Evolutionary conservation across 2,329 filamentous ascomycete genomes (phyloP), one percentile per base, ranked within the genome.

Genomic region (Harringtonia aguacate): DNA sequence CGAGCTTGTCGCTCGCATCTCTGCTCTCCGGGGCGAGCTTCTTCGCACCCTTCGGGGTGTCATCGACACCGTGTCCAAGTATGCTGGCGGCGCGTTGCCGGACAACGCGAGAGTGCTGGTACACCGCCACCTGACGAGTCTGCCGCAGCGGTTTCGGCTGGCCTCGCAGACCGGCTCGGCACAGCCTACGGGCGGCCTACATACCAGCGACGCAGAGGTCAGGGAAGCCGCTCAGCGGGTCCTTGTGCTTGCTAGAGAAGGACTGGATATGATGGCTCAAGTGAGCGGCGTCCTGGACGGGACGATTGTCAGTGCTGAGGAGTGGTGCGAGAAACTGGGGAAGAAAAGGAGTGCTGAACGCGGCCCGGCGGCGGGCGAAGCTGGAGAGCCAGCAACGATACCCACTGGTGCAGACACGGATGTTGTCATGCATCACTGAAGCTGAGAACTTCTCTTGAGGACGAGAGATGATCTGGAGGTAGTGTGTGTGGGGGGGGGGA

Each of bases 181-280:
- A 55, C 15, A 24, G 33, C 17, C 44, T 21, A 20, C 27, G 52
- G 55, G 15, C 46, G 21, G 52, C 55, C 22, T 48, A 48, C 50
- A 48, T 56, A 39, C 40, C 21, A 46, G 35, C 38, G 48, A 50
- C 43, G 43, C 61, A 43, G 64, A 68, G 37, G 61, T 67, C 13
- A 63, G 65, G 2, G 73, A 80, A 22, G 71, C 72, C 41, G 88
- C 86, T 0, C 82, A 88, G 53, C 75, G 84, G 34, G 88, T 94
- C 45, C 67, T 97, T 13, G 79, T 92, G 2, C 77, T 97, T 41
- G 90, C 90, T 8, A 84, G 84, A 55, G 90, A 97, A 59, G 87
- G 89, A 0, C 69, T 97, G 14, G 88, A 95, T 53, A 95, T 97
- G 83, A 88, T 97, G 73, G 76, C 79, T 1, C 88, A 95, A 60